A percentile compares a stretch with the other conserved stretches of the same genome.
phyloP scores from a whole-genome alignment of 2,329 filamentous ascomycete genomes.

The Monilinia vaccinii-corymbosi region DNA sequence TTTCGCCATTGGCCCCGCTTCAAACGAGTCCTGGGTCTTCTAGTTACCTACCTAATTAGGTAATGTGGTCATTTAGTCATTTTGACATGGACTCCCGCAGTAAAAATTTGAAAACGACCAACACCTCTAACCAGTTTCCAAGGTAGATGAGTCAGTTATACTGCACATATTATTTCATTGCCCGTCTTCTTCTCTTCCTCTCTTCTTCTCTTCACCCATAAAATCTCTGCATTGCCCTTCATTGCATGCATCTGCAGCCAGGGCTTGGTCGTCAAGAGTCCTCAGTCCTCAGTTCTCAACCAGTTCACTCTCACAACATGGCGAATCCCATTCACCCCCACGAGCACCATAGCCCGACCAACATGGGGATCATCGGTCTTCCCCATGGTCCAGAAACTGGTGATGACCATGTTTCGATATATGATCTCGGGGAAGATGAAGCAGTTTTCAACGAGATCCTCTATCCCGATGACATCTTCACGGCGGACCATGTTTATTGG shows the following conservation, averaged over 20 bases:
- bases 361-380: conserved; percentile 19
- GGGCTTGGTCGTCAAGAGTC: background rate
- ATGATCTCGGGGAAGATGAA: conserved; percentile 35
- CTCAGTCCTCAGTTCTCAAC: background rate
- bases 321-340: conserved; percentile 20
- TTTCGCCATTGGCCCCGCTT: conserved; percentile 1
- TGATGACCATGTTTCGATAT: conserved; percentile 22
- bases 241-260: background rate
- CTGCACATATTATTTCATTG: background rate
- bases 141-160: background rate
- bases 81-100: background rate
- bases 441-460: conserved; percentile 69
- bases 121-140: no score
- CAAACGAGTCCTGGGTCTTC: background rate
- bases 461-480: conserved; percentile 82
- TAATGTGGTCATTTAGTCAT: no score
- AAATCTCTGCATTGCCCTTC: background rate
- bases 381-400: conserved; percentile 30
- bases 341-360: conserved; percentile 23
- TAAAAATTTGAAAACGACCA: background rate
- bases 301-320: conserved; percentile 16
- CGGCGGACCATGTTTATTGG: conserved; percentile 79
- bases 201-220: background rate
- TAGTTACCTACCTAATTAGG: background rate
- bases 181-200: background rate